Percentiles rank a stretch among this genome's conserved stretches.
phyloP scores from a whole-genome alignment of 2,329 filamentous ascomycete genomes.

The Cladophialophora exuberans region DNA sequence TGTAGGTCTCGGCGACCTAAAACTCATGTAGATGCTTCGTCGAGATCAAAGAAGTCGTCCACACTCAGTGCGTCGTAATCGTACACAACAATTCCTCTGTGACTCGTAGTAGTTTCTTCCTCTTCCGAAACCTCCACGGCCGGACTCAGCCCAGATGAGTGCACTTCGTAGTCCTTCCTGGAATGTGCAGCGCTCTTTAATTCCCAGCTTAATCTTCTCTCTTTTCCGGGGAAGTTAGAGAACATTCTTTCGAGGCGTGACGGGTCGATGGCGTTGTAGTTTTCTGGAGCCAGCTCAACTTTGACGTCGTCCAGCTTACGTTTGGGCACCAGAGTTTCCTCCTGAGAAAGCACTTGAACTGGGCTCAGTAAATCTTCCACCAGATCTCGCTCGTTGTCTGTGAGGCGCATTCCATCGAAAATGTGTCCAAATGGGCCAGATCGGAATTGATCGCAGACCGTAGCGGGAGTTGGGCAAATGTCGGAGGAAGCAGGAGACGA shows the following conservation, averaged over 20 bases:
- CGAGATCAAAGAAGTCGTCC: conserved; percentile 28
- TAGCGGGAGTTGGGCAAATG: conserved; percentile 18
- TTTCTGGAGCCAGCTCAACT: conserved; percentile 2
- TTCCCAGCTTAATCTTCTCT: not conserved
- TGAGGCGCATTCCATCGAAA: conserved; percentile 25
- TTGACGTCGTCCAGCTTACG: not conserved
- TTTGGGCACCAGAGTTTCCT: not conserved
- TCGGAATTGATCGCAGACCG: conserved; percentile 20
- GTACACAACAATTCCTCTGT: conserved; percentile 20
- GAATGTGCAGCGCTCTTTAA: not conserved
- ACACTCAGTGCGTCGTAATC: conserved; percentile 21
- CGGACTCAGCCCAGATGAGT: conserved; percentile 26
- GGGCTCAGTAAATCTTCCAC: conserved; percentile 26
- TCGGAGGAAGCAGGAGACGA: conserved; percentile 16
- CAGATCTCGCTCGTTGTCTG: conserved; percentile 27
- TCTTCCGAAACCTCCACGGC: conserved; percentile 10
- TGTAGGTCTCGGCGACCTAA: not conserved
- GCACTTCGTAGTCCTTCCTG: conserved; percentile 16
- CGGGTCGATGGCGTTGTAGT: conserved; percentile 8
- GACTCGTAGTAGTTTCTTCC: not conserved
- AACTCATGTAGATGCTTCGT: conserved; percentile 15
- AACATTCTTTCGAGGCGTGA: conserved; percentile 11
- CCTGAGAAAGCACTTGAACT: not conserved
- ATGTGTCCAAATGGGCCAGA: conserved; percentile 21
- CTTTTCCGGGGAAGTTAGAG: not conserved